These are phyloP conservation scores for Exidia glandulosa DNA, from an alignment of 768 basidiomycete genomes.

Conservation along the genomic window DNA sequence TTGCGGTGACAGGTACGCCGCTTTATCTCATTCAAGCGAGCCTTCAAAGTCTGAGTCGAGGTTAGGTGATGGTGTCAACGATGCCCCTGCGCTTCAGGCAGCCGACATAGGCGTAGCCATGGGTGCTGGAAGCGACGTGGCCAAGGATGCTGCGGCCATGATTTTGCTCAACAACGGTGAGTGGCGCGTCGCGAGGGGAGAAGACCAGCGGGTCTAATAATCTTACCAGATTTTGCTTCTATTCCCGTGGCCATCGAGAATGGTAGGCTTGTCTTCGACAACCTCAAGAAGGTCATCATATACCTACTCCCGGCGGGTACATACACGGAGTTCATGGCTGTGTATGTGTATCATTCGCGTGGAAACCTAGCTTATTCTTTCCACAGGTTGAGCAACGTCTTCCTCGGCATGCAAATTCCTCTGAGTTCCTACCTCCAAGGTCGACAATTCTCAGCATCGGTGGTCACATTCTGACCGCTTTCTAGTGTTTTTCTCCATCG, in stretches of 20 bases:
- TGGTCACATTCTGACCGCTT: neutral
- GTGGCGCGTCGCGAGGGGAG: too few relatives aligned
- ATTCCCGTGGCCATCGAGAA: constrained; percentile 48
- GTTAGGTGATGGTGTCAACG: constrained; percentile 42
- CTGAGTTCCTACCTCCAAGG: constrained; percentile 39
- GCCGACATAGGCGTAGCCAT: constrained; percentile 47
- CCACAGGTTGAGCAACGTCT: constrained; percentile 25
- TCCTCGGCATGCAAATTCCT: constrained; percentile 48
- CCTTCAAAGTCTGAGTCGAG: neutral
- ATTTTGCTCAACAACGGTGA: constrained; percentile 48
- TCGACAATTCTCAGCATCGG: neutral
- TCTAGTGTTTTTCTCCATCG: constrained; percentile 38
- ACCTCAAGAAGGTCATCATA: constrained; percentile 46
- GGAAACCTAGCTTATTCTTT: neutral
- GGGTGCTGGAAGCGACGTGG: constrained; percentile 38
- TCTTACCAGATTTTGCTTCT: constrained; percentile 47
- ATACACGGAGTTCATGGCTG: constrained; percentile 48
- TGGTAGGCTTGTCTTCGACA: constrained; percentile 54
- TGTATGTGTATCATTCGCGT: constrained; percentile 19
- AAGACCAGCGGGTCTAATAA: too few relatives aligned
- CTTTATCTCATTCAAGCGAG: neutral
- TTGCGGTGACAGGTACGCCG: constrained; percentile 27
- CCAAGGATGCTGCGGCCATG: constrained; percentile 43
- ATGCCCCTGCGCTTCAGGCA: constrained; percentile 39
- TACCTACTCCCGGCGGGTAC: constrained; percentile 43